Percentiles rank a stretch among this genome's conserved stretches.
These are phyloP conservation scores for Thecaphora frezii DNA, from an alignment of 1,284 basidiomycete genomes.

Conservation along the genomic window DNA sequence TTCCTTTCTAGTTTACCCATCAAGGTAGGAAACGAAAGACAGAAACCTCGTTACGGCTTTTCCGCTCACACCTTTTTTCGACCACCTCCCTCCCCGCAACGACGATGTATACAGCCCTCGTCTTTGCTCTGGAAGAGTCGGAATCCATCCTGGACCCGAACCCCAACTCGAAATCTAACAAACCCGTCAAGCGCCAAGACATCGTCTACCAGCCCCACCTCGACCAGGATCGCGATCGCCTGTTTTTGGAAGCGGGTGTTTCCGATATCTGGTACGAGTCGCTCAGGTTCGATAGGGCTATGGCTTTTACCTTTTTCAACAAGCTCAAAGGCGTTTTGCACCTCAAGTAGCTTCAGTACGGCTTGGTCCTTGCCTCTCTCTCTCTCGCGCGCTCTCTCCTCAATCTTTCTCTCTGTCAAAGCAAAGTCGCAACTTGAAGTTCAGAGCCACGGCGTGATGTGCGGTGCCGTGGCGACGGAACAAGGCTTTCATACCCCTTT, in stretches of 20 bases:
- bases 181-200: constrained; percentile 29
- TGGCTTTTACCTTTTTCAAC: constrained; percentile 38
- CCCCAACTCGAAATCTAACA: neutral
- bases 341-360: too few relatives aligned
- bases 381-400: too few relatives aligned
- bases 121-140: constrained; percentile 50
- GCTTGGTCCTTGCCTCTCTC: too few relatives aligned
- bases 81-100: neutral
- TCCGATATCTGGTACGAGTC: constrained; percentile 26
- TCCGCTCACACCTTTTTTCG: neutral
- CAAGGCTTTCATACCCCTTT: too few relatives aligned
- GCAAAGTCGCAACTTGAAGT: too few relatives aligned
- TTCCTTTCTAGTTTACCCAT: neutral
- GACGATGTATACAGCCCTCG: constrained; percentile 19
- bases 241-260: constrained; percentile 21
- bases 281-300: constrained; percentile 21
- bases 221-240: constrained; percentile 42
- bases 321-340: constrained; percentile 22
- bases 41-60: neutral
- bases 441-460: too few relatives aligned
- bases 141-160: neutral
- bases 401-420: too few relatives aligned
- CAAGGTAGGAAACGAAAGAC: neutral
- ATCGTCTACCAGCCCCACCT: constrained; percentile 52
- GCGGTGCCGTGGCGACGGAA: too few relatives aligned